These are phyloP conservation scores for Mucor circinelloides DNA, from an alignment of 371 early-diverging fungal genomes.

Conservation along the genomic window DNA sequence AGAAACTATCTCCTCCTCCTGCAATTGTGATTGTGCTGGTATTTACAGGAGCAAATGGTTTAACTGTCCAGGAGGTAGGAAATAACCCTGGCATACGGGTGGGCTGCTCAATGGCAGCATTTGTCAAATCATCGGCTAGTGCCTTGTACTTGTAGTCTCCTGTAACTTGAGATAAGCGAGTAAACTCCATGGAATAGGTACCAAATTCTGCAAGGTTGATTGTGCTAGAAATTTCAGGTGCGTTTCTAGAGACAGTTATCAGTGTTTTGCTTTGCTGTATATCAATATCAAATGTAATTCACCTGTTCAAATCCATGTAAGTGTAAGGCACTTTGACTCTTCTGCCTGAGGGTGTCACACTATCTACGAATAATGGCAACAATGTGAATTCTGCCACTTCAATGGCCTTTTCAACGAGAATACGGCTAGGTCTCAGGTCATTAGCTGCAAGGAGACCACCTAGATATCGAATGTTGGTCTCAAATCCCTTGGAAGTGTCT, in stretches of 20 bases:
- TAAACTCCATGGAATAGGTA: constrained; percentile 84
- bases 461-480: constrained; percentile 76
- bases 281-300: neutral
- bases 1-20: constrained; percentile 84
- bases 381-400: constrained; percentile 47
- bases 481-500: constrained; percentile 60
- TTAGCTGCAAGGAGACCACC: constrained; percentile 73
- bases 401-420: constrained; percentile 52
- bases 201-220: constrained; percentile 78
- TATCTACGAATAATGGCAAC: constrained; percentile 67
- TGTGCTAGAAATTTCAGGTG: constrained; percentile 5
- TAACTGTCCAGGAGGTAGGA: constrained; percentile 37
- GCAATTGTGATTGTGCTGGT: constrained; percentile 50
- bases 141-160: constrained; percentile 59
- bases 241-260: constrained; percentile 1
- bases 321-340: constrained; percentile 75
- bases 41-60: constrained; percentile 29
- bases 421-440: constrained; percentile 58
- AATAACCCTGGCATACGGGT: constrained; percentile 57
- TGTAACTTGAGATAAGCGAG: constrained; percentile 71
- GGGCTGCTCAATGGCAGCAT: constrained; percentile 33
- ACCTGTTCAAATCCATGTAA: constrained; percentile 62
- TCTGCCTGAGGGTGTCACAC: constrained; percentile 27
- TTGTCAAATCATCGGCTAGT: constrained; percentile 53
- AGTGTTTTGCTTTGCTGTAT: neutral